Base-by-base conservation (phyloP, 2,329 filamentous ascomycete species). In the Didymella glomerata region DNA sequence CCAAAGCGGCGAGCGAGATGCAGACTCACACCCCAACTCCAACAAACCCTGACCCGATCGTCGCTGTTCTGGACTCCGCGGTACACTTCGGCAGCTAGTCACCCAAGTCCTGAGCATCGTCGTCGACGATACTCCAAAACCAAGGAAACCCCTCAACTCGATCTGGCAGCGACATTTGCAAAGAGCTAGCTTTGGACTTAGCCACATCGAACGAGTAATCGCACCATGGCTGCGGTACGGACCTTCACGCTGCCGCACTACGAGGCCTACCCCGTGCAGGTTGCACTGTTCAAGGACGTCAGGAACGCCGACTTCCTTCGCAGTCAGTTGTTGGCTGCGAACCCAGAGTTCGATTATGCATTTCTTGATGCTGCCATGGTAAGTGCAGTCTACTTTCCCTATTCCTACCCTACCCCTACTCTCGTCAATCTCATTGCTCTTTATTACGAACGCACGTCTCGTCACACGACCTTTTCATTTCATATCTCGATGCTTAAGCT, bases 261-360 rank as follows among this genome's bases (percentile, higher is more conserved):
- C 42, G 90, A 92, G 1, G 71, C 82, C 7, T 83, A 92, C 74
- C 83, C 85, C 7, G 81, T 97, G 28, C 88, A 95, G 76, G 79
- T 92, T 48, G 88, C 87, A 42, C 80, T 97, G 30, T 97, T 95
- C 80, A 85, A 82, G 22, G 81, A 91, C 74, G 86, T 98, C 56
- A 76, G 85, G 62, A 99, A 99, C 76, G 85, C 92, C 11, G 78
- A 85, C 0, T 93, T 90, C 71, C 82, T 99, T 42, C 89, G 93
- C 51, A 83, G 89, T 67, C 93, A 97, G 79, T 86, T 99, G 5
- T 83, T 98, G n/a, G 85, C 87, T 6, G 90, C 91, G 51, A 97
- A 98, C 73, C 73, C 86, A 11, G 88, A 89, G 9, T 98, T 93
- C 69, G 93, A 98, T 78, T 98, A 98, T 82, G 93, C 93, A 32